Base-by-base conservation (phyloP, 345 rosid genomes). In the Rhizophora apiculata region DNA sequence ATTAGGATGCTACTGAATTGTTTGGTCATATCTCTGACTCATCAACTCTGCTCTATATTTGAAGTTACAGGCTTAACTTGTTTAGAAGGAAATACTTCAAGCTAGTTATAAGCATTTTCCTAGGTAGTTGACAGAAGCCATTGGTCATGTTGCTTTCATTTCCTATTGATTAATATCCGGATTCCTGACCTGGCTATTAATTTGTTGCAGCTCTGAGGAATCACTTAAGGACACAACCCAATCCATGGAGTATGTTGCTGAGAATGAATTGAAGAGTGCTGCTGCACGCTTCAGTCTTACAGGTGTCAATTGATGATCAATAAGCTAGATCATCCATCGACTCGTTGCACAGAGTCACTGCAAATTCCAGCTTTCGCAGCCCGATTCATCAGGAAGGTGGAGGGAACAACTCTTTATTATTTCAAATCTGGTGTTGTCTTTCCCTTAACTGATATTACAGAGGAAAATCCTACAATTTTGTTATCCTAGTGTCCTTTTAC, bases 201-300 rank as follows among this genome's bases (percentile, higher is more conserved):
- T 43, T 21, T 26, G 18, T 27, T 56, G 60, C 85, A 91, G 97
- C 84, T 88, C 92, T 0, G 93, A 85, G 73, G 89, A 81, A 73
- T 82, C 88, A 4, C 31, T 89, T 73, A 85, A 85, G 70, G 90
- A 84, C 59, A 79, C 79, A 1, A 78, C 81, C 30, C 82, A 79
- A 67, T 80, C 84, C 3, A 75, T 79, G 2, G 86, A 84, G 73
- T 83, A 79, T 59, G 86, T 76, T 24, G 91, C 83, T 29, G 89
- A 86, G 60, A 88, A 87, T 6, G 97, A 91, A 71, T 60, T 88
- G 85, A 94, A 88, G 84, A 89, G 71, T 73, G 98, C 96, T 6
- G 95, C 97, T 21, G 91, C 91, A 27, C 81, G 93, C 77, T 87
- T 94, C 76, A 89, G 85, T 72, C 93, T 94, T 36, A 91, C 90